Evolutionary conservation across 129 eudicot genomes (phyloP), one percentile per base, ranked within the genome.

Genomic region (Tagetes erecta): DNA sequence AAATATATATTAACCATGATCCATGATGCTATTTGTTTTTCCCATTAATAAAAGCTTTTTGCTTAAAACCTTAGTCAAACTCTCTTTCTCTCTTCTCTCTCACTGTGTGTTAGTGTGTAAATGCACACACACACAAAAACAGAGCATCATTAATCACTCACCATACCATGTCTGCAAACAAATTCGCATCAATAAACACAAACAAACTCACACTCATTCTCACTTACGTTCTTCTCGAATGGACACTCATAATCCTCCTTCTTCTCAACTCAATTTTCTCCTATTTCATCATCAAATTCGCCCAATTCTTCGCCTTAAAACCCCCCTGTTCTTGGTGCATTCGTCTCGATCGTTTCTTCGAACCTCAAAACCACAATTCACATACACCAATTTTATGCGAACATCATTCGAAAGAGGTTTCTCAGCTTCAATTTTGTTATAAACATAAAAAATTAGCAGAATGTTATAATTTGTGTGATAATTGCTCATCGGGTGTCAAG

Each of bases 321-420:
- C 87, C 96, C 0, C 99, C 99, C 6, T 95, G 99, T 58, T 73
- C 73, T 2, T 87, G 86, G 90, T 95, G 99, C 77, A 71, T 92
- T 39, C 81, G 97, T 60, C 70, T 95, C 37, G 99, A 95, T 75
- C 89, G 80, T 35, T 51, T 91, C 64, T 78, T 90, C 33, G 95
- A 88, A 41, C 91, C 86, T 40, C 41, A 68, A 47, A 85, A 82
- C 37, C 67, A 68, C 31, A 86, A 79, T 60, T 79, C 83, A 47
- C 86, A 66, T 68, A 72, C 68, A 62, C 87, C 87, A 72, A 87
- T 74, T 68, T 84, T 95, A 1, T 95, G 97, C 65, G 92, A 91
- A 72, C 79, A 50, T 76, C 99, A 95, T 74, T 76, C 94, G 34
- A 78, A 80, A 77, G 97, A 95, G 84, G 60, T 95, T 59, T 85